Conservation (phyloP, 2,329 filamentous ascomycete genomes). For the Fusarium penzigii region DNA sequence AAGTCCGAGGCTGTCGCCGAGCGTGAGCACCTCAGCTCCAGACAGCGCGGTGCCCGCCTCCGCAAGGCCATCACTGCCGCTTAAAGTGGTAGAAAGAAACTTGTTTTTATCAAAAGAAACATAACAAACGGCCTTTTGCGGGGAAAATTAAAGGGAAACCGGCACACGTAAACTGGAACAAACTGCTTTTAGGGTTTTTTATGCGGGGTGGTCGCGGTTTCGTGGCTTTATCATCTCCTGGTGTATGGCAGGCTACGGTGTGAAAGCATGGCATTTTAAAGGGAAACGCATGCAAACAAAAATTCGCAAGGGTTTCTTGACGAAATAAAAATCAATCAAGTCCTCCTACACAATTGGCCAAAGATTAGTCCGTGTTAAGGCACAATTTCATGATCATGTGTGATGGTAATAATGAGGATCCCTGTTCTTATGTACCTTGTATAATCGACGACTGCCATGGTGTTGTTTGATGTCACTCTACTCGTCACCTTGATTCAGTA, state of each 20-base stretch:
- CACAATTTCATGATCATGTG: not conserved
- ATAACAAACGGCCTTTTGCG: constrained; percentile 17
- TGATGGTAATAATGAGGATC: not conserved
- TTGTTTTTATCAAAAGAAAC: constrained; percentile 17
- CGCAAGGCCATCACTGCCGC: constrained; percentile 66
- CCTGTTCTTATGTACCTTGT: not conserved
- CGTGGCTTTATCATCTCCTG: constrained; percentile 42
- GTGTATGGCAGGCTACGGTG: constrained; percentile 41
- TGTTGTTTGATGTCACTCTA: not conserved
- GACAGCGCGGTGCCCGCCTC: constrained; percentile 80
- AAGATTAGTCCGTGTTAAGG: not conserved
- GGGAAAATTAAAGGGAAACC: constrained; percentile 7
- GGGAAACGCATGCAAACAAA: constrained; percentile 38
- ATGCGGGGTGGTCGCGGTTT: constrained; percentile 27
- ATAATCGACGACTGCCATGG: not conserved
- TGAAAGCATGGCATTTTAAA: constrained; percentile 38
- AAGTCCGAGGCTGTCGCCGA: constrained; percentile 84
- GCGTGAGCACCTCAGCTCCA: constrained; percentile 78
- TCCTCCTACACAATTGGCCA: constrained; percentile 24
- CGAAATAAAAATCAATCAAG: constrained; percentile 39
- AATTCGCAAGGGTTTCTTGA: constrained; percentile 39
- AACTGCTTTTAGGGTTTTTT: constrained; percentile 33
- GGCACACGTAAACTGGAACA: constrained; percentile 21
- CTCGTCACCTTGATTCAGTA: not conserved
- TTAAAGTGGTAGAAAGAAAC: constrained; percentile 42